Evolutionary conservation across 495 filamentous ascomycete species (phyloP).

Genomic region (Annulohypoxylon bovei): DNA sequence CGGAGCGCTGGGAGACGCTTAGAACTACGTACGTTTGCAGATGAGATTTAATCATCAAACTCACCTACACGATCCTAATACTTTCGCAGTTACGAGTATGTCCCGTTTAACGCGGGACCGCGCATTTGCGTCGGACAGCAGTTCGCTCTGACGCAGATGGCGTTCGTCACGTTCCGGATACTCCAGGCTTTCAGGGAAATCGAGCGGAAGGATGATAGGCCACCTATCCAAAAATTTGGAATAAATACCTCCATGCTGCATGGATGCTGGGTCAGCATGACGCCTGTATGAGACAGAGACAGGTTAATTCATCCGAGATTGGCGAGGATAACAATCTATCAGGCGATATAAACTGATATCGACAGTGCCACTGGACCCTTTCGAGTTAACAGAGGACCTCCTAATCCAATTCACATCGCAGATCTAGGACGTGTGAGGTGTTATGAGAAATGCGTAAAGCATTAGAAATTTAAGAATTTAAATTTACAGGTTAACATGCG

Average conservation of each 20-base stretch:
- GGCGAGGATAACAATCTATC: no score
- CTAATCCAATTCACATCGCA: no score
- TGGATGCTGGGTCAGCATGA: conserved; percentile 51
- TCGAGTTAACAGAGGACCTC: no score
- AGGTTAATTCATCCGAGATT: no score
- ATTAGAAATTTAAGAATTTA: no score
- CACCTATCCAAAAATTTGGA: conserved; percentile 48
- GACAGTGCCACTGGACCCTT: no score
- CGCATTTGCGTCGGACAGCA: conserved; percentile 69
- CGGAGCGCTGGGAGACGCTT: conserved; percentile 56
- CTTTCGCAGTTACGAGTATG: conserved; percentile 63
- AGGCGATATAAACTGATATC: no score
- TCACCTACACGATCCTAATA: conserved; percentile 16
- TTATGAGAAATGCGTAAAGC: no score
- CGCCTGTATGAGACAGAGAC: conserved; percentile 21
- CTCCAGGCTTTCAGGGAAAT: conserved; percentile 69
- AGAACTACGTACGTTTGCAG: conserved; percentile 32
- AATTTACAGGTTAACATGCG: no score
- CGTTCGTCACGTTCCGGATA: conserved; percentile 66
- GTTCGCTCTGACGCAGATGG: conserved; percentile 69
- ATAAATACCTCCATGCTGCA: conserved; percentile 50
- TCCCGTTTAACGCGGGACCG: conserved; percentile 72
- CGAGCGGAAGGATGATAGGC: conserved; percentile 54
- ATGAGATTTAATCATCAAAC: neutral
- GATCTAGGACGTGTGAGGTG: no score